Evolutionary conservation across 768 basidiomycete genomes (phyloP).

Genomic region (Tulasnella sp.): DNA sequence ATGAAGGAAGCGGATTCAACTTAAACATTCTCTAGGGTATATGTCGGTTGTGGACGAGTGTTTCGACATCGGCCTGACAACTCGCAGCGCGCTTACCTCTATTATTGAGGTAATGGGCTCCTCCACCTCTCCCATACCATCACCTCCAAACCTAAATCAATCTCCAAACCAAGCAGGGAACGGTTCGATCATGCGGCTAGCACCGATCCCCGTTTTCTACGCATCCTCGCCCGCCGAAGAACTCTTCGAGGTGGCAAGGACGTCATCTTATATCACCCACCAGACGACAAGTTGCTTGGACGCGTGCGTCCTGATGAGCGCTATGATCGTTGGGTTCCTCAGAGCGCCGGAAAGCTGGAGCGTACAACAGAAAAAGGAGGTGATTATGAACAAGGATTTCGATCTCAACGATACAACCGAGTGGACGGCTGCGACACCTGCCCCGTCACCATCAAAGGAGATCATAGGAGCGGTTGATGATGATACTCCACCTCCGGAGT

Average conservation of each 20-base stretch:
- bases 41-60: constrained; percentile 16
- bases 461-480: too few species aligned
- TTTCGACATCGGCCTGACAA: constrained; percentile 16
- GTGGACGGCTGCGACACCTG: background rate
- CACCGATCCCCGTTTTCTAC: constrained; percentile 14
- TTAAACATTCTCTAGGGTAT: constrained; percentile 9
- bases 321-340: constrained; percentile 9
- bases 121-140: background rate
- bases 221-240: background rate
- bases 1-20: background rate
- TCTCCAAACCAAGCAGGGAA: constrained; percentile 6
- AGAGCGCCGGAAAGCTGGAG: background rate
- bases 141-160: background rate
- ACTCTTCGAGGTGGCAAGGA: background rate
- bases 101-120: background rate
- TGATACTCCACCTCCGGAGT: too few species aligned
- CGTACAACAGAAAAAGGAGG: constrained; percentile 6
- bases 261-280: constrained; percentile 9
- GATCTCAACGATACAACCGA: background rate
- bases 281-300: background rate
- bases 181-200: constrained; percentile 16
- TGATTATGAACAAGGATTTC: constrained; percentile 5
- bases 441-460: background rate
- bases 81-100: background rate
- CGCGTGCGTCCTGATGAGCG: constrained; percentile 8